Base-by-base conservation (phyloP, 202 grass and related monocot species). In the Musa balbisiana region DNA sequence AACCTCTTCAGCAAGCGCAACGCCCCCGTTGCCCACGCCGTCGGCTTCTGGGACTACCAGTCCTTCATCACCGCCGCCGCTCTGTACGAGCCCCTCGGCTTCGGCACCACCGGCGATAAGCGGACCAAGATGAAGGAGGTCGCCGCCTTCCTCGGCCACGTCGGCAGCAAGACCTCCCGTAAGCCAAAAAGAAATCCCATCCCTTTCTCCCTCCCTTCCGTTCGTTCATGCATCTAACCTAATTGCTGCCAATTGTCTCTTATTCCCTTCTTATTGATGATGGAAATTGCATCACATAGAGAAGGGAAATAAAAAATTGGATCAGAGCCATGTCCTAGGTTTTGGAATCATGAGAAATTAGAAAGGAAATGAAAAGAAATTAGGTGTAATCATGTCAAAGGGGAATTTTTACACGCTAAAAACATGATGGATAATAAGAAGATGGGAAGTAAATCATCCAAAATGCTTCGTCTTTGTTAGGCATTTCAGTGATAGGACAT, bases 61-160 rank as follows among this genome's bases (percentile, higher is more conserved):
- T 67, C 89, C 71, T 96, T 96, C 85, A 92, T 96, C 71, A 27
- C 22, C 51, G 87, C 87, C 66, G 83, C 92, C 15, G 63, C 89
- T 0, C 5, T 79, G 15, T 96, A 71, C 79, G 79, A 96, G 77
- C 74, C 77, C 3, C 85, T 88, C 66, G 92, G 92, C 0, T 96
- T 96, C 81, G 88, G 92, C 81, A 96, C 92, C 81, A 92, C 87
- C 14, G 92, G 92, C 29, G 89, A 85, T 12, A 92, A 86, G 79
- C 10, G 81, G 62, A 96, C 87, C 87, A 81, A 92, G 89, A 96
- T 96, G 89, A 83, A 51, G 85, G 92, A 96, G 92, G 72, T 96
- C 65, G 86, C 89, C 72, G 92, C 92, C 51, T 96, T 96, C 76
- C 79, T 96, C 71, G 89, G 87, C 0, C 87, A 92, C 62, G 89